Percentiles rank a stretch among this genome's conserved stretches.
Evolutionary conservation across 495 filamentous ascomycete species (phyloP).

Genomic region (Penicillium argentinense): DNA sequence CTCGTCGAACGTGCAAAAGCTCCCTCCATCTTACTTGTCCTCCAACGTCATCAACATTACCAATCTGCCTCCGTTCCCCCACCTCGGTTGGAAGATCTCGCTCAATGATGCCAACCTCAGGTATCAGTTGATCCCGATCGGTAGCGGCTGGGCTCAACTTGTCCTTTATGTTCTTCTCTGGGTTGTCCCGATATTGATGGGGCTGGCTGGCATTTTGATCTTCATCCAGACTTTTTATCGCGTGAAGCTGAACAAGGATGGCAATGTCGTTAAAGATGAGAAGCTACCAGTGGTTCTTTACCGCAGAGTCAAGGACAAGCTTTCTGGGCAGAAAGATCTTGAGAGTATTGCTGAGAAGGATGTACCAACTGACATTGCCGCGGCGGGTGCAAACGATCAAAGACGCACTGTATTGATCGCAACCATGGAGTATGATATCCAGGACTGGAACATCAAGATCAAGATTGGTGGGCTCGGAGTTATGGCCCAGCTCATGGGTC

Average conservation of each 20-base stretch:
- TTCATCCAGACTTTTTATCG: slow-evolving; percentile 51
- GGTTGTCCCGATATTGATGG: slow-evolving; percentile 41
- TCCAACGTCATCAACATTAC: slow-evolving; percentile 51
- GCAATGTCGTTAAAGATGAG: slow-evolving; percentile 16
- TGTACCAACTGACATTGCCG: slow-evolving; percentile 9
- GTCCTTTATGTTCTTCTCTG: slow-evolving; percentile 46
- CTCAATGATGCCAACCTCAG: slow-evolving; percentile 46
- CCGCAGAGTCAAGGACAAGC: slow-evolving; percentile 10
- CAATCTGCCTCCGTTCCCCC: slow-evolving; percentile 38
- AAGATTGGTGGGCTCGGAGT: slow-evolving; percentile 71
- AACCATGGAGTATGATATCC: slow-evolving; percentile 72
- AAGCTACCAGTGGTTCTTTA: slow-evolving; percentile 8
- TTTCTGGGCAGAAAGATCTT: slow-evolving; percentile 3
- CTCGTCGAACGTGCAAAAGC: slow-evolving; percentile 16
- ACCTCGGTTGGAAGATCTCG: slow-evolving; percentile 42
- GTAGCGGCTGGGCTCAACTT: slow-evolving; percentile 41
- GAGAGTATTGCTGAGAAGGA: slow-evolving; percentile 12
- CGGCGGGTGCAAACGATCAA: slow-evolving; percentile 9
- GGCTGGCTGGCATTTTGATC: slow-evolving; percentile 36
- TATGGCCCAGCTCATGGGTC: slow-evolving; percentile 66
- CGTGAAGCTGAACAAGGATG: slow-evolving; percentile 50
- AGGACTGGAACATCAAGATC: slow-evolving; percentile 67
- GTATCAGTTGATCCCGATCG: slow-evolving; percentile 42
- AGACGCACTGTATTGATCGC: slow-evolving; percentile 61
- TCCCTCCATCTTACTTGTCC: slow-evolving; percentile 23